Evolutionary conservation across 169 alveolate genomes (phyloP).

Genomic region (Plasmodium blacklocki): DNA sequence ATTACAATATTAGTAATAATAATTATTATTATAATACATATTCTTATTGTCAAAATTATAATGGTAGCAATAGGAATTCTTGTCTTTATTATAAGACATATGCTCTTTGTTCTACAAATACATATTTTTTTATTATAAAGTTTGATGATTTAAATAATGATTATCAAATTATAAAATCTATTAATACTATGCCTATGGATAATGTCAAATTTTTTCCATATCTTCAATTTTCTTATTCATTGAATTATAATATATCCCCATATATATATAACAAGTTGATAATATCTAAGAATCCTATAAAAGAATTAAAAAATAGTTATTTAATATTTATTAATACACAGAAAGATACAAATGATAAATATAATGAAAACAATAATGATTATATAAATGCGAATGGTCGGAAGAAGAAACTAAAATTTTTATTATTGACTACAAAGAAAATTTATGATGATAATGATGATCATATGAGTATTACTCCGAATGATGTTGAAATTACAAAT

Average conservation of each 20-base stretch:
- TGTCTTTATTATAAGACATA: slow-evolving; percentile 37
- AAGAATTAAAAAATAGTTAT: slow-evolving; percentile 54
- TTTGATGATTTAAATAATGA: slow-evolving; percentile 64
- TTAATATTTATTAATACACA: slow-evolving; percentile 59
- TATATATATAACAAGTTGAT: slow-evolving; percentile 26
- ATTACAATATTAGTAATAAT: too few species aligned
- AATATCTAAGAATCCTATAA: slow-evolving; percentile 56
- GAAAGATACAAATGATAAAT: background rate
- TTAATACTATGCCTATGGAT: slow-evolving; percentile 1
- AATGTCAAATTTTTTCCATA: slow-evolving; percentile 30
- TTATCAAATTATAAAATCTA: slow-evolving; percentile 9
- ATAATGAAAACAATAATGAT: background rate
- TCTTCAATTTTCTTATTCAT: slow-evolving; percentile 32
- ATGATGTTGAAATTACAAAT: slow-evolving; percentile 29
- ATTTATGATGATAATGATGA: slow-evolving; percentile 25
- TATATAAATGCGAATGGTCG: slow-evolving; percentile 12
- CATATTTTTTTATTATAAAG: slow-evolving; percentile 47
- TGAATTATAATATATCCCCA: slow-evolving; percentile 58
- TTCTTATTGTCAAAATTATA: too few species aligned
- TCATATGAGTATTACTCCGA: slow-evolving; percentile 18
- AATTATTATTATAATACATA: too few species aligned
- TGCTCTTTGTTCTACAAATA: slow-evolving; percentile 55
- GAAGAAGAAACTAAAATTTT: slow-evolving; percentile 23
- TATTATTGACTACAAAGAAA: slow-evolving; percentile 33
- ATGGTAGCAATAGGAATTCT: too few species aligned